Conservation (phyloP, 1,284 basidiomycete genomes). For the Apiotrichum siamense region DNA sequence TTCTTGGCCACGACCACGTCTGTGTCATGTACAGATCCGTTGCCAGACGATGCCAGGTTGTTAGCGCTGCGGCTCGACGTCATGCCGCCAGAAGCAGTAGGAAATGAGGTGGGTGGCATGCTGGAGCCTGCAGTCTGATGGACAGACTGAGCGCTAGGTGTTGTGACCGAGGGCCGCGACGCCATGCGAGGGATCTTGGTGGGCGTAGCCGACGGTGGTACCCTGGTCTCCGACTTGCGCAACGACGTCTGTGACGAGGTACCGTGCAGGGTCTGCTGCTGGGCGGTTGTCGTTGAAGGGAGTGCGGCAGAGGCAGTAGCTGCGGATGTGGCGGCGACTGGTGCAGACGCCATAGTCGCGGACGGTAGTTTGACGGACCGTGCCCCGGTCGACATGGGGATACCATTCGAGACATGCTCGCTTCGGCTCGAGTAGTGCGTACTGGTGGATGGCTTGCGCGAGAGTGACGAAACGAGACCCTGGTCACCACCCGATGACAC, state of each 20-base stretch:
- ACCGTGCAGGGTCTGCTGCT: slow-evolving; percentile 61
- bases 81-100: slow-evolving; percentile 11
- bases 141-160: slow-evolving; percentile 11
- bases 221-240: slow-evolving; percentile 20
- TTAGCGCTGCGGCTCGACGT: slow-evolving; percentile 15
- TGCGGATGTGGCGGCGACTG: slow-evolving; percentile 52
- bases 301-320: slow-evolving; percentile 51
- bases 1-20: slow-evolving; percentile 6
- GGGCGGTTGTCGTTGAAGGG: slow-evolving; percentile 62
- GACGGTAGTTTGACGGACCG: slow-evolving; percentile 62
- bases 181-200: slow-evolving; percentile 93
- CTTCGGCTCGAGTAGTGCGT: slow-evolving; percentile 11
- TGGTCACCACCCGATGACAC: slow-evolving; percentile 66
- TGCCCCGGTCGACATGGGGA: slow-evolving; percentile 51
- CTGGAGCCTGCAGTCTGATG: slow-evolving; percentile 1
- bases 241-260: slow-evolving; percentile 26
- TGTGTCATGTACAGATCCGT: slow-evolving; percentile 1
- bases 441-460: slow-evolving; percentile 29
- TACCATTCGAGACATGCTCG: slow-evolving; percentile 32
- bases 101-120: slow-evolving; percentile 31
- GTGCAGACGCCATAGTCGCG: slow-evolving; percentile 52
- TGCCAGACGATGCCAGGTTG: neutral
- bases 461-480: slow-evolving; percentile 15
- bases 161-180: slow-evolving; percentile 47
- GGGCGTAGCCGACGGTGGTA: slow-evolving; percentile 51